phyloP scores from a whole-genome alignment of 305 asterid species.

The Solanum aculeatissimum region DNA sequence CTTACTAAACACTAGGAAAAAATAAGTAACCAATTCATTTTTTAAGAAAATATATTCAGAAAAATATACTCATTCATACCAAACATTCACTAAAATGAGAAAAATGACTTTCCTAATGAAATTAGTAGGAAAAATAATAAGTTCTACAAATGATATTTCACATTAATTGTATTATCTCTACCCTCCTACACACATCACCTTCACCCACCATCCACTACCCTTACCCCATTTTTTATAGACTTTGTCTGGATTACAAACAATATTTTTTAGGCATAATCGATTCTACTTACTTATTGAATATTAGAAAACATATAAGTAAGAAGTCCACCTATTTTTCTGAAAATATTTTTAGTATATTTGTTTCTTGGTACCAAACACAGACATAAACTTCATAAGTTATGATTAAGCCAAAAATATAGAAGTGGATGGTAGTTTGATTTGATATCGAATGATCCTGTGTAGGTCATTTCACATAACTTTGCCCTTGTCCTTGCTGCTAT shows the following conservation, averaged over 20 bases:
- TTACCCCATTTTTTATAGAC: background rate
- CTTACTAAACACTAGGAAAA: too few relatives aligned
- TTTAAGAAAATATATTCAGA: too few relatives aligned
- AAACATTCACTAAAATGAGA: background rate
- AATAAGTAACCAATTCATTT: too few relatives aligned
- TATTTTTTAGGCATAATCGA: too few relatives aligned
- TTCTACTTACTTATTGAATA: too few relatives aligned
- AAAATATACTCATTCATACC: too few relatives aligned
- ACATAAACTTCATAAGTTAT: too few relatives aligned
- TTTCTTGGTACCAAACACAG: too few relatives aligned
- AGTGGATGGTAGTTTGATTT: background rate
- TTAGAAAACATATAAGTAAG: too few relatives aligned
- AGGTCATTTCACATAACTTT: constrained; percentile 24
- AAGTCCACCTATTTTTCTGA: too few relatives aligned
- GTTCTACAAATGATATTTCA: background rate
- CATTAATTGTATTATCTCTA: background rate
- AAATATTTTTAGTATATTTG: too few relatives aligned
- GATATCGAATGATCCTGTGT: background rate
- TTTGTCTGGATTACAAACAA: background rate
- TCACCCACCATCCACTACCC: background rate
- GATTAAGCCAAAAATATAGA: background rate
- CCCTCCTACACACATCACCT: background rate
- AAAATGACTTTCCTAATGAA: background rate
- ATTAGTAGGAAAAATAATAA: background rate
- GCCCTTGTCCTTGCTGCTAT: constrained; percentile 14